A percentile compares a stretch with the other conserved stretches of the same genome.
Evolutionary conservation across 768 basidiomycete genomes (phyloP).

Genomic region (Pleurotus pulmonarius): DNA sequence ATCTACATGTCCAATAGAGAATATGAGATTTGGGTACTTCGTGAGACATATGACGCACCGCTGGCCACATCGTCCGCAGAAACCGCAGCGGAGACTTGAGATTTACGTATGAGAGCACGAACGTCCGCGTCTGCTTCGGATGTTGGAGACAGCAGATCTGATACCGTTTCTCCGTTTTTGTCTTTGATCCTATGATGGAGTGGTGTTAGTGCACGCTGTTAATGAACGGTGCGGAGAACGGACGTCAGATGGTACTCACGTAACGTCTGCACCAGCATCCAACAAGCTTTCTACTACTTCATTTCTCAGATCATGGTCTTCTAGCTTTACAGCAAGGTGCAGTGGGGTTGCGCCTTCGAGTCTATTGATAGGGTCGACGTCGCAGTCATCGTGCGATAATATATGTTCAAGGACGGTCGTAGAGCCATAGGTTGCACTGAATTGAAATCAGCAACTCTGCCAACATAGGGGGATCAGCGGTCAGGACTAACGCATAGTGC

Average conservation of each 20-base stretch:
- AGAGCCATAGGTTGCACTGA: slow-evolving; percentile 53
- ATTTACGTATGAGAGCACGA: slow-evolving; percentile 46
- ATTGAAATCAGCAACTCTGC: neutral
- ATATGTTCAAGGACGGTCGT: slow-evolving; percentile 67
- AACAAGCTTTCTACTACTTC: slow-evolving; percentile 60
- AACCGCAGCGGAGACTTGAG: slow-evolving; percentile 48
- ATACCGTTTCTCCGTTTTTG: slow-evolving; percentile 55
- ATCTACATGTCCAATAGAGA: slow-evolving; percentile 18
- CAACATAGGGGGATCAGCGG: neutral
- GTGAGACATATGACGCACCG: slow-evolving; percentile 35
- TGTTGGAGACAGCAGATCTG: slow-evolving; percentile 47
- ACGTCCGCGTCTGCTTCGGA: slow-evolving; percentile 45
- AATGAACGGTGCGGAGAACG: neutral
- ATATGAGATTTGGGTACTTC: neutral
- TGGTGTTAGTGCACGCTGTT: neutral
- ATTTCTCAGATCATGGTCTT: slow-evolving; percentile 49
- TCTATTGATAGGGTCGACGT: slow-evolving; percentile 75
- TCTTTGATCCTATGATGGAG: slow-evolving; percentile 56
- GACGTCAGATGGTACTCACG: slow-evolving; percentile 33
- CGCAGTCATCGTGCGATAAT: slow-evolving; percentile 70
- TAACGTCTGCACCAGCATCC: slow-evolving; percentile 76
- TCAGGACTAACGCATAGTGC: slow-evolving; percentile 60
- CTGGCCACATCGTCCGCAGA: slow-evolving; percentile 60
- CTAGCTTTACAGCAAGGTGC: slow-evolving; percentile 64
- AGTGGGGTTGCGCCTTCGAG: slow-evolving; percentile 72